Evolutionary conservation across 2,329 filamentous ascomycete genomes (phyloP), one percentile per base, ranked within the genome.

Genomic region (Talaromyces sp.): DNA sequence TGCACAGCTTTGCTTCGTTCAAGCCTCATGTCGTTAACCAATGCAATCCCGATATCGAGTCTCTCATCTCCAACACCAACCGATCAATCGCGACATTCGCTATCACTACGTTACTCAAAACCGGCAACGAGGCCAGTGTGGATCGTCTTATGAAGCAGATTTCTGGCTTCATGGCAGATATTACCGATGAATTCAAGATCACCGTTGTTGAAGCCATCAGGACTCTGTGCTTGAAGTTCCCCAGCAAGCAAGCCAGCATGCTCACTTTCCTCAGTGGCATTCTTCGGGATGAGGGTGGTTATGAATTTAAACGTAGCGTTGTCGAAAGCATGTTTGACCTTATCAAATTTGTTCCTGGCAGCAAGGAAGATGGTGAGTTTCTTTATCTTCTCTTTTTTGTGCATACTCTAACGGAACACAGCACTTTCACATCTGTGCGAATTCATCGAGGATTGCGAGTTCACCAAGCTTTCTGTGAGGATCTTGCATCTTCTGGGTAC

Each of bases 311-410:
- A 85, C 88, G 91, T 60, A 89, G 91, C 57, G 93, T 99, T 11
- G 93, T 99, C 21, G 94, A 99, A 81, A 96, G 92, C 82, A 97
- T 99, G 88, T 97, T 99, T 72, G 94, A 99, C 70, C 81, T 99
- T 59, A 97, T 99, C 81, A 97, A 97, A 76, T 99, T 99, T 70
- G 93, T 99, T 3, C 94, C 94, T 1, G 94, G 97, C 62, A 87
- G 85, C 69, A 87, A 86, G 70, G 86, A 89, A 74, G 86, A 89
- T 66, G 79, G 79, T 80, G 69, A 64, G 75, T 62, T 58, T 52
- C 32, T 11, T 12, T 46, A 35, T 32, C 19, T 21, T 29, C 21
- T 55, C 12, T 38, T 55, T 24, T 55, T 14, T 17, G 21, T 55
- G 14, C 24, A 35, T 29, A 10, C 29, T 48, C 54, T 73, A 62